Evolutionary conservation across 2,329 filamentous ascomycete species (phyloP).

Genomic region (Hortaea sp.): DNA sequence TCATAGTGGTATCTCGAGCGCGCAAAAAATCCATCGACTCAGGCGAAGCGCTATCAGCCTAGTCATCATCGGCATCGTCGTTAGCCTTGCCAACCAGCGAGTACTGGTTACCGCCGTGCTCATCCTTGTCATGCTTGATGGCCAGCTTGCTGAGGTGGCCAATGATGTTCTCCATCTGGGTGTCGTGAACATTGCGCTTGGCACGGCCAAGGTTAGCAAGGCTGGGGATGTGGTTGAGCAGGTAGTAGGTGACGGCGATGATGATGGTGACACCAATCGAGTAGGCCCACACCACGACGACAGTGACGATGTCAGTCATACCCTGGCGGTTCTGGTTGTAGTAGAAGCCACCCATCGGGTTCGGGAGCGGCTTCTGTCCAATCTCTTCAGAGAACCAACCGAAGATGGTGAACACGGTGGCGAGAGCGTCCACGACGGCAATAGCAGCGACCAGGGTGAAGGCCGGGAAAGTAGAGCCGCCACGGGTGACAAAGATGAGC

Average conservation of each 20-base stretch:
- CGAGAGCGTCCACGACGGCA: constrained; percentile 58
- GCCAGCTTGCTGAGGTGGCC: constrained; percentile 55
- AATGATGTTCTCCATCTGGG: constrained; percentile 57
- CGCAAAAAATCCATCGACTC: background rate
- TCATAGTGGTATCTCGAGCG: constrained; percentile 5
- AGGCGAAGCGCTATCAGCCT: constrained; percentile 9
- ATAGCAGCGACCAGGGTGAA: constrained; percentile 66
- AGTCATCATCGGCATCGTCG: constrained; percentile 41
- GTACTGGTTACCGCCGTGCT: constrained; percentile 34
- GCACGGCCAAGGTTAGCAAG: constrained; percentile 55
- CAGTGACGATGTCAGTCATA: constrained; percentile 53
- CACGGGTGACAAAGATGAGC: constrained; percentile 46
- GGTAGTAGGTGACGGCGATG: constrained; percentile 55
- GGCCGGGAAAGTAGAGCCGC: constrained; percentile 62
- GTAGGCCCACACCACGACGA: constrained; percentile 56
- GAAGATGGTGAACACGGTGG: constrained; percentile 65
- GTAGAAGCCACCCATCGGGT: constrained; percentile 30
- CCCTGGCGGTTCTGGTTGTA: constrained; percentile 29
- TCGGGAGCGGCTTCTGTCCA: constrained; percentile 28
- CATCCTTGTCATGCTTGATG: constrained; percentile 48
- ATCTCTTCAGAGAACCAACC: constrained; percentile 57
- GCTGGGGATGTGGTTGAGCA: constrained; percentile 49
- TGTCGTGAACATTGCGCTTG: constrained; percentile 51
- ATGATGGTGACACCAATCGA: constrained; percentile 57
- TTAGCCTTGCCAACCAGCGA: constrained; percentile 33